Evolutionary conservation across 169 alveolate genomes (phyloP).

Genomic region (Plasmodium adleri): DNA sequence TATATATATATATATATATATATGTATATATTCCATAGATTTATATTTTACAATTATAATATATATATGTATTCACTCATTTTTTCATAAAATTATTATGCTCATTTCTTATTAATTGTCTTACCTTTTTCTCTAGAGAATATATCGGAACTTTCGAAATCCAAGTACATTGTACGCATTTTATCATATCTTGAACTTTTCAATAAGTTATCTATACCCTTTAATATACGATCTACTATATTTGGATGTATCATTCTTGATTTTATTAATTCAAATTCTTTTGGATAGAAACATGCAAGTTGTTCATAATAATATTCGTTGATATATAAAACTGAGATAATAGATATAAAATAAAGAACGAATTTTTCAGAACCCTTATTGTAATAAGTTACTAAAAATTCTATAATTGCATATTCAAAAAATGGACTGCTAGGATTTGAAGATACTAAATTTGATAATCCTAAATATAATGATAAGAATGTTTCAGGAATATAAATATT

Average conservation of each 20-base stretch:
- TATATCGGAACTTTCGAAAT: constrained; percentile 19
- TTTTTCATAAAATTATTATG: background rate
- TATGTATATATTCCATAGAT: background rate
- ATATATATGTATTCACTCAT: too few relatives aligned
- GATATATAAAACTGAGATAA: constrained; percentile 37
- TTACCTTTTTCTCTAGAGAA: constrained; percentile 38
- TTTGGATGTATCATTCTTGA: constrained; percentile 60
- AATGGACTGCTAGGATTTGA: constrained; percentile 75
- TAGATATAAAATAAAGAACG: constrained; percentile 38
- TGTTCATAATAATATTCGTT: constrained; percentile 74
- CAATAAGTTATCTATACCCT: constrained; percentile 3
- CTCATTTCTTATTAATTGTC: background rate
- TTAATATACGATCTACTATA: constrained; percentile 17
- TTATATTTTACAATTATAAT: background rate
- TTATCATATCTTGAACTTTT: constrained; percentile 12
- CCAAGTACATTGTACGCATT: constrained; percentile 5
- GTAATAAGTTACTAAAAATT: constrained; percentile 36
- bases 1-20: constrained; percentile 1
- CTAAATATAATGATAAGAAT: constrained; percentile 75
- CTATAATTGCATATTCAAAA: constrained; percentile 68
- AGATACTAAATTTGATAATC: constrained; percentile 70
- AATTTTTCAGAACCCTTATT: constrained; percentile 67
- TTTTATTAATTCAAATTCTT: constrained; percentile 23
- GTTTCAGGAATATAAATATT: constrained; percentile 60
- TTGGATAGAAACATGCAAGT: constrained; percentile 23